phyloP scores from a whole-genome alignment of 2,329 filamentous ascomycete genomes.

The Colletotrichum sp. region DNA sequence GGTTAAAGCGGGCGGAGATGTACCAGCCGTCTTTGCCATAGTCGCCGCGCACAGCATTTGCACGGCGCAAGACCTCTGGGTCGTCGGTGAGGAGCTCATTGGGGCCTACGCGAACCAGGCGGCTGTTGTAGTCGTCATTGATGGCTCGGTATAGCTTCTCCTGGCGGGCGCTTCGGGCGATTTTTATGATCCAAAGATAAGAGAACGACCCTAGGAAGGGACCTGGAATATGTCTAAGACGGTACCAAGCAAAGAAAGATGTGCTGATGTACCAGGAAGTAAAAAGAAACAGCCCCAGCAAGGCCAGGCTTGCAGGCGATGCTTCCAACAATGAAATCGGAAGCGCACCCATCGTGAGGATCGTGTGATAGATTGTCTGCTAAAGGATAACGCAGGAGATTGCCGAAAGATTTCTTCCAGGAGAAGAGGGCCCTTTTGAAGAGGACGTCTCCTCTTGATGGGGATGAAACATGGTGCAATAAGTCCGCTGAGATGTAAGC shows the following conservation, averaged over 20 bases:
- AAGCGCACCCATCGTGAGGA: neutral
- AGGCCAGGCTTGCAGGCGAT: neutral
- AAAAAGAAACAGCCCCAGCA: neutral
- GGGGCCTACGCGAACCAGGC: slow-evolving; percentile 35
- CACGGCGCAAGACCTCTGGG: slow-evolving; percentile 31
- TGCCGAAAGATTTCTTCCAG: neutral
- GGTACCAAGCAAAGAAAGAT: slow-evolving; percentile 25
- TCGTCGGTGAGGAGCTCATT: slow-evolving; percentile 36
- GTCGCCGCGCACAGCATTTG: slow-evolving; percentile 29
- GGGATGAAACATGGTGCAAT: neutral
- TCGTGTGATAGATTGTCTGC: neutral
- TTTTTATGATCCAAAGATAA: slow-evolving; percentile 27
- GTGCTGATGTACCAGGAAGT: neutral
- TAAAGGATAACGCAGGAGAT: neutral
- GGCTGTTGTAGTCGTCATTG: slow-evolving; percentile 23
- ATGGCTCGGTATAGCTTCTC: slow-evolving; percentile 25
- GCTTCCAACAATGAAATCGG: neutral
- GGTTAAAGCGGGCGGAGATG: slow-evolving; percentile 27
- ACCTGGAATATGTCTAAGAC: slow-evolving; percentile 25
- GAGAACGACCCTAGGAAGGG: neutral
- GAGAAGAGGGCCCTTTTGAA: neutral
- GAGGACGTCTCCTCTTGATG: neutral
- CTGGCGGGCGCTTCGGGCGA: slow-evolving; percentile 25
- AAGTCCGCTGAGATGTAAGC: neutral
- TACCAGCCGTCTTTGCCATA: slow-evolving; percentile 32